Conservation (phyloP, 257 asterid genomes). For the Salvia hispanica region DNA sequence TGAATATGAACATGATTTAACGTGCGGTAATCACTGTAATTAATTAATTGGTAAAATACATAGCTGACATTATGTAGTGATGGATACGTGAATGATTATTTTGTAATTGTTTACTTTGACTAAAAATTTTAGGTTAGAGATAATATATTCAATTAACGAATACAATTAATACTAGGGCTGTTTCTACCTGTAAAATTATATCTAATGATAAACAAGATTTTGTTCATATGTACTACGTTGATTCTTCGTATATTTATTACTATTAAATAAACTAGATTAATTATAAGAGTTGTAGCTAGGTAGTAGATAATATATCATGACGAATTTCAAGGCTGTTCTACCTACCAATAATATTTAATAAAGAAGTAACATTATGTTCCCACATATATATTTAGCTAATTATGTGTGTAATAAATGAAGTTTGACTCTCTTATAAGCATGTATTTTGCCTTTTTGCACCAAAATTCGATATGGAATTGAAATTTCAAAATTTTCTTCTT, state of each 20-base stretch:
- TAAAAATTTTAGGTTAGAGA: neutral
- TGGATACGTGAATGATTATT: neutral
- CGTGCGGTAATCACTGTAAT: neutral
- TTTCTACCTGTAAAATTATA: conserved; percentile 17
- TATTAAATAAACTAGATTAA: too few relatives aligned
- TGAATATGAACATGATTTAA: neutral
- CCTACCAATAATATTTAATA: neutral
- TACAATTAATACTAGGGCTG: neutral
- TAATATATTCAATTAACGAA: neutral
- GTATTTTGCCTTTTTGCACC: too few relatives aligned
- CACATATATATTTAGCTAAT: too few relatives aligned
- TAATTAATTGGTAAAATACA: too few relatives aligned
- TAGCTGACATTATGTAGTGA: neutral
- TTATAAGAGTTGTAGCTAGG: too few relatives aligned
- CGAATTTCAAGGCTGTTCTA: neutral
- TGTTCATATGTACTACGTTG: conserved; percentile 1
- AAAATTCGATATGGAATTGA: too few relatives aligned
- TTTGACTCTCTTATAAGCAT: too few relatives aligned
- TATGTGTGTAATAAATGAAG: too few relatives aligned
- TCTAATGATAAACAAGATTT: conserved; percentile 11
- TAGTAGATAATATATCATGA: neutral
- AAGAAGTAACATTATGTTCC: too few relatives aligned
- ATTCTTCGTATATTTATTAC: neutral
- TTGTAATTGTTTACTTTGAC: neutral
- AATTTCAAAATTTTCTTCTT: too few relatives aligned